Conservation (phyloP, 2,329 filamentous ascomycete genomes). For the Huntiella moniliformis region DNA sequence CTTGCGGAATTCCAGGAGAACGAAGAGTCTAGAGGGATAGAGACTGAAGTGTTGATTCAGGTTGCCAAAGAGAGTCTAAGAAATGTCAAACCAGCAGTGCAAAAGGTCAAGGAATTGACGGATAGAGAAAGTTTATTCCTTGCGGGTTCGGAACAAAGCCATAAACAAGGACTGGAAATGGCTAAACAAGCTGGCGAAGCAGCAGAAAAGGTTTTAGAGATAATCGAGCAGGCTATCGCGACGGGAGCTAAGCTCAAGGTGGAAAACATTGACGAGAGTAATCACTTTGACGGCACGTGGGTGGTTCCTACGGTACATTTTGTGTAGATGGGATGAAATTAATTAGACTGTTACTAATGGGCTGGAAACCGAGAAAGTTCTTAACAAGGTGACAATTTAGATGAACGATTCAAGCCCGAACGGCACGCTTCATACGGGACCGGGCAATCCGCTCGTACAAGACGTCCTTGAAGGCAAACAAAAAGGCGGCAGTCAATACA, state of each 20-base stretch:
- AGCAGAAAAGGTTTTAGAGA: conserved; percentile 13
- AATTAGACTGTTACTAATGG: not conserved
- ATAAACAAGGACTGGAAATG: not conserved
- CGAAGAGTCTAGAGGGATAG: conserved; percentile 22
- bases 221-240: conserved; percentile 28
- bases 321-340: not conserved
- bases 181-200: not conserved
- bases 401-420: conserved; percentile 17
- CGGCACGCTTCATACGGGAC: conserved; percentile 32
- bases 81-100: not conserved
- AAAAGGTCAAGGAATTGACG: not conserved
- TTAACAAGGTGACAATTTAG: not conserved
- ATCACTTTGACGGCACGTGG: conserved; percentile 7
- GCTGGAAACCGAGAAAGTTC: not conserved
- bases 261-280: not conserved
- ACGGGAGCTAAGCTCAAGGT: conserved; percentile 12
- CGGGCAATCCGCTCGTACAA: conserved; percentile 68
- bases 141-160: no score
- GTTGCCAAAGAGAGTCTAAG: not conserved
- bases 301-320: conserved; percentile 5
- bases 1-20: conserved; percentile 39
- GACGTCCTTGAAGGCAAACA: conserved; percentile 96
- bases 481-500: conserved; percentile 83
- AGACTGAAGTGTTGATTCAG: conserved; percentile 15
- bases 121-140: not conserved